A percentile compares a stretch with the other conserved stretches of the same genome.
Evolutionary conservation across 2,329 filamentous ascomycete genomes (phyloP).

Genomic region (Paraphoma sp.): DNA sequence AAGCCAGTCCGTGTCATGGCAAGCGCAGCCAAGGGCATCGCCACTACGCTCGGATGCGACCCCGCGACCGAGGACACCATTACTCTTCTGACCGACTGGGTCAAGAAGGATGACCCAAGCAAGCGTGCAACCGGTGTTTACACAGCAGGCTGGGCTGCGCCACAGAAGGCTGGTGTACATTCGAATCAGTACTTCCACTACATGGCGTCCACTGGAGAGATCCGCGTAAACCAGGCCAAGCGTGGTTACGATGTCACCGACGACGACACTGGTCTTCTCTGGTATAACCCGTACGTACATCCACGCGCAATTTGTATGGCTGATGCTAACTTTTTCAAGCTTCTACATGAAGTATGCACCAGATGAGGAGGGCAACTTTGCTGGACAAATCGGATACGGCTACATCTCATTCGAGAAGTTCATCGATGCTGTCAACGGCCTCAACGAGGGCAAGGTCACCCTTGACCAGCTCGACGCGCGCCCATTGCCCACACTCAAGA

Average conservation of each 20-base stretch:
- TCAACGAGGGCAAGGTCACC: constrained; percentile 76
- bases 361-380: constrained; percentile 94
- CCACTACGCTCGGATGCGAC: constrained; percentile 78
- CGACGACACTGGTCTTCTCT: constrained; percentile 73
- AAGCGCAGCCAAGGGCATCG: constrained; percentile 78
- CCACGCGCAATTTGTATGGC: background rate
- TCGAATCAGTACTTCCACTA: constrained; percentile 98
- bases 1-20: constrained; percentile 80
- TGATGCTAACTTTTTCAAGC: constrained; percentile 37
- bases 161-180: constrained; percentile 91
- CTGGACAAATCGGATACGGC: constrained; percentile 88
- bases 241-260: constrained; percentile 94
- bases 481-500: constrained; percentile 82
- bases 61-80: constrained; percentile 91
- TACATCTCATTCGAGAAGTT: constrained; percentile 97
- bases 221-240: constrained; percentile 91
- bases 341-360: constrained; percentile 96
- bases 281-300: constrained; percentile 77
- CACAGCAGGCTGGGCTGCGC: constrained; percentile 93
- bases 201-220: constrained; percentile 82
- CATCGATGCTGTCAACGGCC: constrained; percentile 79
- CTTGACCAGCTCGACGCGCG: constrained; percentile 80
- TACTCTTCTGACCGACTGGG: constrained; percentile 87
- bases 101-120: constrained; percentile 69
- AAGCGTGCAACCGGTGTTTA: constrained; percentile 88